Evolutionary conservation across 176 grass and related monocot genomes (phyloP), one percentile per base, ranked within the genome.

Genomic region (Canna indica): DNA sequence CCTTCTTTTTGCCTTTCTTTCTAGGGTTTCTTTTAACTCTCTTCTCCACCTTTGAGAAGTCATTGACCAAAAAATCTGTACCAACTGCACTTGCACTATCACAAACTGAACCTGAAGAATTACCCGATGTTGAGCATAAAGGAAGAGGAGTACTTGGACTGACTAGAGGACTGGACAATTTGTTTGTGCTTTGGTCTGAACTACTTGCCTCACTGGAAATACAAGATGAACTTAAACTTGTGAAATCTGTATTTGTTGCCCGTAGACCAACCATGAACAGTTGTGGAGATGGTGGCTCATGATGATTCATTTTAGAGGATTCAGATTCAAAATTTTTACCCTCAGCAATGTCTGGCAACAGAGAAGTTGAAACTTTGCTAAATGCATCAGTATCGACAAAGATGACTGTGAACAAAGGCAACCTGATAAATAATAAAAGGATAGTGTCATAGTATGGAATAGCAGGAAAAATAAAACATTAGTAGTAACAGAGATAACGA

Each of bases 1-100:
- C 79, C 77, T 87, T 91, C 82, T 82, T 91, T 84, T 91, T 91
- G 36, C 79, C 83, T 57, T 87, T 91, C 82, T 80, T 87, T 87
- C 79, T 87, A 50, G 84, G 18, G 59, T 76, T 58, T 72, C 65
- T 74, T 35, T 78, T 72, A 63, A 57, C 73, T 82, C 75, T 74
- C 18, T 31, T 64, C 6, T 71, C 86, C 33, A 62, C 57, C 70
- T 85, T 85, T 60, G 82, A 76, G 57, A 74, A 78, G 52, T 45
- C 68, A 39, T 50, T 22, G 11, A 75, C 88, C 76, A 82, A 36
- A 70, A 87, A 87, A 82, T 81, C 88, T 68, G 75, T 39, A 59
- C 50, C 34, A 57, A 77, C 50, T 31, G 28, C 20, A 42, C 13
- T 59, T 16, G 24, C 29, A 32, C n/a, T 45, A 58, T 69, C 75